These are phyloP conservation scores for Urochloa ruziziensis DNA, from an alignment of 176 grass and related monocot genomes.

Conservation along the genomic window DNA sequence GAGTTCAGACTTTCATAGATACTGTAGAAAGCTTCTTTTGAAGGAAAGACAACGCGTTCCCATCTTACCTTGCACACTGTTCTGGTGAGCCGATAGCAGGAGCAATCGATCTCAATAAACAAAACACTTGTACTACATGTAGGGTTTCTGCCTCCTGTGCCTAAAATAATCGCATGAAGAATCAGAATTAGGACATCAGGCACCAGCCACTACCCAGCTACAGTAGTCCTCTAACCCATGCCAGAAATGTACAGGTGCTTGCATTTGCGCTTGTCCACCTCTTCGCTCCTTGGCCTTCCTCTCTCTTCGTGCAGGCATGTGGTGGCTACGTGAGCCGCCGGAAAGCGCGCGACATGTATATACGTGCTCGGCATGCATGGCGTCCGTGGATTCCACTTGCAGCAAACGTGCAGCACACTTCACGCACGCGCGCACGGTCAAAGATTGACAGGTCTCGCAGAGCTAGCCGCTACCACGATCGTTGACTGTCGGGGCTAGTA, in stretches of 20 bases:
- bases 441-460: neutral
- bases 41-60: neutral
- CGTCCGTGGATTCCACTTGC: neutral
- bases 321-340: neutral
- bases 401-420: conserved; percentile 6
- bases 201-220: neutral
- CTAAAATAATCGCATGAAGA: neutral
- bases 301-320: neutral
- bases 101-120: neutral
- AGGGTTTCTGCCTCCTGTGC: neutral
- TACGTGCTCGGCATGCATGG: neutral
- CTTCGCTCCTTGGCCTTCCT: neutral
- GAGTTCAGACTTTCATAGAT: neutral
- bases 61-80: neutral
- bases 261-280: neutral
- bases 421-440: neutral
- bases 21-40: neutral
- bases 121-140: neutral
- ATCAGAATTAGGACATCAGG: neutral
- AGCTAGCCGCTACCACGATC: neutral
- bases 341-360: neutral
- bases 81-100: neutral
- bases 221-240: neutral
- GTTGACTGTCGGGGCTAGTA: conserved; percentile 10
- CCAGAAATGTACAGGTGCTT: neutral